Evolutionary conservation across 768 basidiomycete genomes (phyloP).

Genomic region (Glaciozyma martinii): DNA sequence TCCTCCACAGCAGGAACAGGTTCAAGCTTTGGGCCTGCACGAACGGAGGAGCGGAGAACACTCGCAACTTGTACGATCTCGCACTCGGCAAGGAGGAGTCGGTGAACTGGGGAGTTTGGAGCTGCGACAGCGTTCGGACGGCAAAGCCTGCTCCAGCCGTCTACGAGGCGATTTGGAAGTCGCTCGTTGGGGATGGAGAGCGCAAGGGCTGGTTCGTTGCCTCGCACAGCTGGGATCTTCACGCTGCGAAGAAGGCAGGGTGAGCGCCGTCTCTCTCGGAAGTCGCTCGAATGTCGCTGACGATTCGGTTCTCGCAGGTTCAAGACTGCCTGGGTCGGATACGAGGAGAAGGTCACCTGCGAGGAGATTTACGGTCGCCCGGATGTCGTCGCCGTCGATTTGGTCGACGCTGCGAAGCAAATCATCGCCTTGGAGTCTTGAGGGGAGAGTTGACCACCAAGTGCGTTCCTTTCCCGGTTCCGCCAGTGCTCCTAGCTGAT

Average conservation of each 20-base stretch:
- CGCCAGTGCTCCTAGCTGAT: too few relatives aligned
- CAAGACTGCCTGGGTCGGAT: constrained; percentile 21
- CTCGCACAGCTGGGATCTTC: constrained; percentile 17
- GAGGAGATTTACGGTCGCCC: constrained; percentile 8
- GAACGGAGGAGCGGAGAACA: constrained; percentile 21
- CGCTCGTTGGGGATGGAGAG: background rate
- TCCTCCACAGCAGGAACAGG: background rate
- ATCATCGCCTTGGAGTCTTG: constrained; percentile 5
- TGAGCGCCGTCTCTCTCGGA: background rate
- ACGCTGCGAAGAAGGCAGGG: constrained; percentile 25
- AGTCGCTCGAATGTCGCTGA: background rate
- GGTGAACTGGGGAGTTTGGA: constrained; percentile 9
- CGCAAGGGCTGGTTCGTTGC: constrained; percentile 25
- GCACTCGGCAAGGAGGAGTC: constrained; percentile 7
- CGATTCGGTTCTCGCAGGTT: constrained; percentile 6
- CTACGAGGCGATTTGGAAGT: constrained; percentile 14
- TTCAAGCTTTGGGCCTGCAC: constrained; percentile 18
- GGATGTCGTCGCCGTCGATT: constrained; percentile 17
- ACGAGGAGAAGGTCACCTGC: constrained; percentile 18
- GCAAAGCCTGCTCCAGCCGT: constrained; percentile 26
- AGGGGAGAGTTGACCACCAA: too few relatives aligned
- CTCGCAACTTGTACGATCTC: background rate
- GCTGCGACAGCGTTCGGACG: constrained; percentile 13
- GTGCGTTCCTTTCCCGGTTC: too few relatives aligned
- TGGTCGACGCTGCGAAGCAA: constrained; percentile 14